Conservation (phyloP, 305 asterid species). For the Petunia hybrid region DNA sequence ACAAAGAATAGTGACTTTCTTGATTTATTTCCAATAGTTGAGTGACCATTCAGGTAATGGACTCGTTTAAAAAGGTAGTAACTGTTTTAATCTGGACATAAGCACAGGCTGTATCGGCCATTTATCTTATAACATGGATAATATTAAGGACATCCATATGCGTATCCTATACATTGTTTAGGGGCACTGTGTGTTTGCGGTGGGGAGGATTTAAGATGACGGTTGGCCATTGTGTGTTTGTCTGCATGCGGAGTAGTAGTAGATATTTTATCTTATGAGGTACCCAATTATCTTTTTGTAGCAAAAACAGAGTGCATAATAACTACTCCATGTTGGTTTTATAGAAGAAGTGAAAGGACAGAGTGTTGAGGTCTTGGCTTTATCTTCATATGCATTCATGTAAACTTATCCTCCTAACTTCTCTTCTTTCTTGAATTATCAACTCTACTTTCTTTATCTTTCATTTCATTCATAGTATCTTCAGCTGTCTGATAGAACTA, state of each 20-base stretch:
- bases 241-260: not conserved
- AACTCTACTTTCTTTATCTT: not conserved
- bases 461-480: slow-evolving; percentile 1
- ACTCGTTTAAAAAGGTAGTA: too few relatives aligned
- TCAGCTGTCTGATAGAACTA: not conserved
- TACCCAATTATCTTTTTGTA: not conserved
- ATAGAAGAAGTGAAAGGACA: slow-evolving; percentile 23
- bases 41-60: too few relatives aligned
- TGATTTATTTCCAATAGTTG: too few relatives aligned
- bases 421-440: slow-evolving; percentile 5
- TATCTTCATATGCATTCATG: slow-evolving; percentile 27
- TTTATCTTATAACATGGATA: too few relatives aligned
- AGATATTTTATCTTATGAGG: slow-evolving; percentile 20
- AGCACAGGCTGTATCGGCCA: too few relatives aligned
- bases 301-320: not conserved
- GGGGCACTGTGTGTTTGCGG: too few relatives aligned
- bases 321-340: not conserved
- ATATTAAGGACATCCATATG: too few relatives aligned
- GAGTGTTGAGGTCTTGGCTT: not conserved
- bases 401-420: not conserved
- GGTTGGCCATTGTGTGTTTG: not conserved
- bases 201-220: not conserved
- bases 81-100: too few relatives aligned
- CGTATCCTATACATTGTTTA: too few relatives aligned
- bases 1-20: too few relatives aligned